A percentile compares a stretch with the other conserved stretches of the same genome.
Conservation (phyloP, 1,284 basidiomycete genomes). For the Sanguinoderma infundibulare region DNA sequence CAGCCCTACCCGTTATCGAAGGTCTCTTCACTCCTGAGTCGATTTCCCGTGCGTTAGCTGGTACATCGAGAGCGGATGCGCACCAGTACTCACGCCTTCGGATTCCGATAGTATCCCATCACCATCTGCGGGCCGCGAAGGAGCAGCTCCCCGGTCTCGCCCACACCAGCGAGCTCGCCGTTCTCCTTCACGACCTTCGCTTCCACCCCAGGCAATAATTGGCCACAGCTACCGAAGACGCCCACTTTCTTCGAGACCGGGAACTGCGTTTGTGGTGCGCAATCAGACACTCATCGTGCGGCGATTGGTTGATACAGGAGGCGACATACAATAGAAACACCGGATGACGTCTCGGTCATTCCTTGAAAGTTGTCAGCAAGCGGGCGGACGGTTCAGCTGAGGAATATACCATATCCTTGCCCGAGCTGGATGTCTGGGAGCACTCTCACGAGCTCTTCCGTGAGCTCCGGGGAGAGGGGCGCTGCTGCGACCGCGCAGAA, state of each 20-base stretch:
- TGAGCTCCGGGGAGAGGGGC: constrained; percentile 73
- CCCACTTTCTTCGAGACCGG: constrained; percentile 25
- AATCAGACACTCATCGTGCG: background rate
- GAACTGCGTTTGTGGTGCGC: constrained; percentile 39
- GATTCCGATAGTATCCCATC: constrained; percentile 57
- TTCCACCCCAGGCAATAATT: constrained; percentile 40
- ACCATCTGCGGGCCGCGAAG: constrained; percentile 64
- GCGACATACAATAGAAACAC: background rate
- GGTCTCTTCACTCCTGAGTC: constrained; percentile 65
- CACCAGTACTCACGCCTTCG: constrained; percentile 53
- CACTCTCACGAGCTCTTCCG: constrained; percentile 53
- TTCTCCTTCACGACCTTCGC: constrained; percentile 63
- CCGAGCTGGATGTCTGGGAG: constrained; percentile 66
- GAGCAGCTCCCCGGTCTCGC: constrained; percentile 70
- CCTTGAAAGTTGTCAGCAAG: constrained; percentile 18
- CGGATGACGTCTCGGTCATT: constrained; percentile 43
- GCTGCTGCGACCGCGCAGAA: constrained; percentile 72
- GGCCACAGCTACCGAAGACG: constrained; percentile 41
- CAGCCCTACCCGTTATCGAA: constrained; percentile 45
- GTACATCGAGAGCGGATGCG: background rate
- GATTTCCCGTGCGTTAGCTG: background rate
- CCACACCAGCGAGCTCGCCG: constrained; percentile 60
- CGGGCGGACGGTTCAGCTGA: background rate
- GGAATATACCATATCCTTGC: constrained; percentile 61
- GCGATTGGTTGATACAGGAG: background rate